Conservation (phyloP, 345 rosid species). For the Mangifera indica region DNA sequence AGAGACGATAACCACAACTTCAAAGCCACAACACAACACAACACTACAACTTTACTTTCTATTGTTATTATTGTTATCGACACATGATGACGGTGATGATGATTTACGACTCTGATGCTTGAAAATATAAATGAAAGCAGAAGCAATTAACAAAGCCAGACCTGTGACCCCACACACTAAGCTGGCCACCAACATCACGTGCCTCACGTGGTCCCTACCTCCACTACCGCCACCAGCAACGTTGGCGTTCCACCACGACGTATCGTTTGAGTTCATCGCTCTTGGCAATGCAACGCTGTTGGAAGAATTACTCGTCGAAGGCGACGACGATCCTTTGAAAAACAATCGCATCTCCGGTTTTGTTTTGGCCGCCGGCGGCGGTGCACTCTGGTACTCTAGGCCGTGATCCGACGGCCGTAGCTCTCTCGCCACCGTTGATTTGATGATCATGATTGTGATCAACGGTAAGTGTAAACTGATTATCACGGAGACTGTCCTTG, state of each 20-base stretch:
- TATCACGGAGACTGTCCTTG: background rate
- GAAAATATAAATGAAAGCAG: constrained; percentile 42
- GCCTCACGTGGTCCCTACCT: constrained; percentile 42
- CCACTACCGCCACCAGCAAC: constrained; percentile 9
- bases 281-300: constrained; percentile 43
- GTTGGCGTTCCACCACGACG: constrained; percentile 37
- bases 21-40: too few species aligned
- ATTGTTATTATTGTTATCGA: too few species aligned
- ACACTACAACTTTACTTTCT: background rate
- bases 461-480: constrained; percentile 11
- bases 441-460: constrained; percentile 23
- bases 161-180: constrained; percentile 66
- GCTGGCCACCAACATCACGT: constrained; percentile 62
- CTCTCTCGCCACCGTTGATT: constrained; percentile 41
- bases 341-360: constrained; percentile 54
- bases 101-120: constrained; percentile 22
- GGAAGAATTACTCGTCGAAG: constrained; percentile 20
- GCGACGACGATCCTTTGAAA: constrained; percentile 35
- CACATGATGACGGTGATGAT: background rate
- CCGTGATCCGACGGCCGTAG: constrained; percentile 77
- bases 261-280: constrained; percentile 38
- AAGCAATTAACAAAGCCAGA: constrained; percentile 43
- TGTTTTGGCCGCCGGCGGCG: constrained; percentile 28
- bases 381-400: constrained; percentile 47
- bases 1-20: background rate